Conservation (phyloP, 805 yeast species). For the Ogataea trehaloabstinens region DNA sequence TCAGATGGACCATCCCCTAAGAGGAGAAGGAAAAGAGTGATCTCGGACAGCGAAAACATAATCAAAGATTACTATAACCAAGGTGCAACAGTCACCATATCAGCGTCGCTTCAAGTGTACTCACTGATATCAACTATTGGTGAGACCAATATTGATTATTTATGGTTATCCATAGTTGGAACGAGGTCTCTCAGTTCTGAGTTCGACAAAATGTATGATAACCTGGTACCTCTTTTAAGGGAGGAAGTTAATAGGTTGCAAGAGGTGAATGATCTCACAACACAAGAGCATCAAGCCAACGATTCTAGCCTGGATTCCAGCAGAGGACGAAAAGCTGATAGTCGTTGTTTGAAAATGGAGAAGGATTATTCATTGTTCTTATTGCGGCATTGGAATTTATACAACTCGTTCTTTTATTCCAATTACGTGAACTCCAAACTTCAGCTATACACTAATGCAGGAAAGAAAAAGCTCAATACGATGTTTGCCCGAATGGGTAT, state of each 20-base stretch:
- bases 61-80: conserved; percentile 78
- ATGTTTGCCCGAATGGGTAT: conserved; percentile 97
- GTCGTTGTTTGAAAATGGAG: conserved; percentile 54
- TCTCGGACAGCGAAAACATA: conserved; percentile 47
- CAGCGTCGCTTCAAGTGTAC: conserved; percentile 77
- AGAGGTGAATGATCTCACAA: conserved; percentile 27
- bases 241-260: conserved; percentile 79
- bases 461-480: conserved; percentile 80
- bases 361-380: conserved; percentile 84
- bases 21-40: conserved; percentile 40
- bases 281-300: conserved; percentile 3
- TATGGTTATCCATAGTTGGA: conserved; percentile 91
- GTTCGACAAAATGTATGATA: conserved; percentile 72
- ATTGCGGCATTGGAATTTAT: conserved; percentile 88
- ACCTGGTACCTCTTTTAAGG: conserved; percentile 66
- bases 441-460: conserved; percentile 88
- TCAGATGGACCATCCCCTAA: conserved; percentile 26
- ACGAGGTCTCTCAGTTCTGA: conserved; percentile 74
- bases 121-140: conserved; percentile 79
- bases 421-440: conserved; percentile 86
- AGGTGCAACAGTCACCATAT: conserved; percentile 75
- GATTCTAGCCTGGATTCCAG: conserved; percentile 17
- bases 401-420: conserved; percentile 89
- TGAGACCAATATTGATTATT: conserved; percentile 62
- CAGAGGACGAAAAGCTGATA: conserved; percentile 32